Base-by-base conservation (phyloP, 2,329 filamentous ascomycete species). In the Neurospora sp. region DNA sequence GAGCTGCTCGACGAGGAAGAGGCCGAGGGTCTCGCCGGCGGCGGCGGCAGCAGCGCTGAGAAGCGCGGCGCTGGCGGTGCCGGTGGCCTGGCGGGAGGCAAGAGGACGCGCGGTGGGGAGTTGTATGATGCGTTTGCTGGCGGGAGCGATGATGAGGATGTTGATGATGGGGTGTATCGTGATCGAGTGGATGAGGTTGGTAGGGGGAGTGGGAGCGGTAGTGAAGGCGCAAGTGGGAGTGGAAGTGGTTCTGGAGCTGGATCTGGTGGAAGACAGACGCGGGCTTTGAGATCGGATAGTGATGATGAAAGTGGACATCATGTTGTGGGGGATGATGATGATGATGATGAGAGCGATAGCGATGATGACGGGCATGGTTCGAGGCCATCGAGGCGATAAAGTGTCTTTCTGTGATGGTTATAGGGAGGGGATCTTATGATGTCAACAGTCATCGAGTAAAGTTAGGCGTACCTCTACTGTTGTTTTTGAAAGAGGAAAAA, bases 121-220 rank as follows among this genome's bases (percentile, higher is more conserved):
- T 82, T 99, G 65, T 99, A 99, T 79, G 96, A 99, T 83, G 96
- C 96, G 4, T 99, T 99, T 84, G 96, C 96, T 0, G 94, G 92
- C 17, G 95, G 93, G 68, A 89, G 87, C 71, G 86, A 87, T 33
- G 95, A 95, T 70, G 94, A 96, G 70, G 91, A 92, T 36, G 79
- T 81, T 11, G 80, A 79, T 19, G 82, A 84, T 43, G 83, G 82
- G 15, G 82, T 83, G 65, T 80, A 79, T 70, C 75, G 75, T 19
- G 78, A 79, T 67, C 74, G 74, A 17, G 70, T 75, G 15, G 73
- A 74, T 33, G 72, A 72, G 19, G 67, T 68, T 37, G 73, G 46
- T 12, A 43, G 41, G 17, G 41, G n/a, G 12, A 68, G 69, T 39
- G 72, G 43, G 17, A 46, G 43, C n/a, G 43, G 43, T 12, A 69